Base-by-base conservation (phyloP, 1,139 yeast species). In the Suhomyces chickasaworum region DNA sequence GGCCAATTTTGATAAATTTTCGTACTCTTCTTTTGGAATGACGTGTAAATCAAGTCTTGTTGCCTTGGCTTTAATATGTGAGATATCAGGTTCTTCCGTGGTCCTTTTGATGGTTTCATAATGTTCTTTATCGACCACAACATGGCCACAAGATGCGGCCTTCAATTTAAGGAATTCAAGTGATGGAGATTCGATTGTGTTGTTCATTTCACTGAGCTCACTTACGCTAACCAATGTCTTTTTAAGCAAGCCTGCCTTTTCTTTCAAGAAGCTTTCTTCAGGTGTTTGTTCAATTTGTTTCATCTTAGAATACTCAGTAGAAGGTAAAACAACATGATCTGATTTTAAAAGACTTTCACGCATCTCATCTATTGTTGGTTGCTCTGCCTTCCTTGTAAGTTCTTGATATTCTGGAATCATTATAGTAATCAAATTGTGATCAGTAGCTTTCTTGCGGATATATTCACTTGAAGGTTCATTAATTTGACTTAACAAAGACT, bases 251-350 rank as follows among this genome's bases (percentile, higher is more conserved):
- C 42, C 43, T 8, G 58, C 66, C 23, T 57, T 57, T 13, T 47
- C 43, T 5, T 48, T 46, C 12, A 71, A 41, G 41, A 58, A 66
- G 4, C 66, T 69, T 20, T 61, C 51, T 7, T 63, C 52, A 35
- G 74, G 73, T n/a, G 61, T 62, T 42, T 61, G 54, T 12, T 57
- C 58, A 20, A 48, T 46, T 5, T 48, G 39, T 22, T 43, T 47
- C 47, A 67, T 53, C 29, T 49, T 45, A 0, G 46, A 31, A 32
- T 46, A 44, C 9, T 49, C 45, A 9, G 44, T 34, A 12, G 45
- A 31, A 6, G 44, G 13, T 20, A 55, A 23, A 7, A 44, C 51
- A 5, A 57, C 58, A 31, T 64, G 58, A 2, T 69, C 68, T 15
- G 59, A 44, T n/a, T 48, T 53, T 2, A 49, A 41, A 1, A 79